Evolutionary conservation across 2,329 filamentous ascomycete species (phyloP), one percentile per base, ranked within the genome.

Genomic region (Penicillium sp.): DNA sequence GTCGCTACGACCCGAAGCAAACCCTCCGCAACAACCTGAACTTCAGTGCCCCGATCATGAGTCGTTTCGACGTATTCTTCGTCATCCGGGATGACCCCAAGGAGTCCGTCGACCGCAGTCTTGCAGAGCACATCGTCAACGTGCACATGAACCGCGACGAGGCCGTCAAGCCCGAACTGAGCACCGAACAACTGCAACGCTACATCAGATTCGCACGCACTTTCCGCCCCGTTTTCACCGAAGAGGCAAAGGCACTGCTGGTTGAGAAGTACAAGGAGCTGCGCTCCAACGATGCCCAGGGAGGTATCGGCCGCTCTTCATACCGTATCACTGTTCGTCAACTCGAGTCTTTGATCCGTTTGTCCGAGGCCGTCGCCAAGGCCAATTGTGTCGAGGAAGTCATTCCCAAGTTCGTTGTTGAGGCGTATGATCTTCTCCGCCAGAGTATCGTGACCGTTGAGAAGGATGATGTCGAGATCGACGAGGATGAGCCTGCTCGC

Each of bases 1-100:
- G 93, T 11, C 84, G 93, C n/a, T 73, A 99, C 74, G 95, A 99
- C 74, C 88, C 92, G 63, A 99, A 97, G 76, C 86, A 88, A 0
- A 95, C 93, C 0, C 80, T 99, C 6, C 83, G 93, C 43, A 84
- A 89, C 55, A 99, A 99, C 71, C 92, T 99, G 73, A 97, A 97
- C 75, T 96, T 99, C 88, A 92, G 87, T 22, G 93, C 93, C 1
- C 93, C 93, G 50, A 99, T 99, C 76, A 99, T 99, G 93, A 95
- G 89, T 45, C 88, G 93, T 77, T 99, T 99, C 72, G 93, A 99
- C 76, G 79, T 99, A 9, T 99, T 99, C 80, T 99, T 99, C 66
- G 90, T 99, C 45, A 87, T 99, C 22, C 81, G 97, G 0, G 93
- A 99, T 67, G 93, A 99, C 64, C 97, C 92, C 69, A 95, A 96